A percentile compares a stretch with the other conserved stretches of the same genome.
Evolutionary conservation across 768 basidiomycete species (phyloP).

Genomic region (Mycena albidolilacea): DNA sequence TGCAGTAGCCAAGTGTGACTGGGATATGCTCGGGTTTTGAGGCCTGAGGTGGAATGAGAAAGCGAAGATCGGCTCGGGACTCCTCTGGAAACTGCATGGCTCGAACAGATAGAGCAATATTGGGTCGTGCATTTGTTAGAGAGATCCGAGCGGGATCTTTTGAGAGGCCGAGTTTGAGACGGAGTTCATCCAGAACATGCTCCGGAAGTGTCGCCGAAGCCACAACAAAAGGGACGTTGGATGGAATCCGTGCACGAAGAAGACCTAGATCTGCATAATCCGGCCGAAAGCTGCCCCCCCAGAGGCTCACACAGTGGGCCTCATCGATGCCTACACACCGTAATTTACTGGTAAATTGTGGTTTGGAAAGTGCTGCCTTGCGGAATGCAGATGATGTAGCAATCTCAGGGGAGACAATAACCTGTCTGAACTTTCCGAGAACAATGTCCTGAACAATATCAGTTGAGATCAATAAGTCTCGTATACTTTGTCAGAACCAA

Average conservation of each 20-base stretch:
- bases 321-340: conserved; percentile 29
- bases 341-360: not conserved
- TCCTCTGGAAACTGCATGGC: conserved; percentile 34
- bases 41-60: conserved; percentile 40
- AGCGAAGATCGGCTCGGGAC: conserved; percentile 44
- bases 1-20: conserved; percentile 43
- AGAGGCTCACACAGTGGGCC: conserved; percentile 32
- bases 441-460: conserved; percentile 16
- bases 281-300: conserved; percentile 38
- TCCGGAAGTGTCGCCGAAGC: conserved; percentile 39
- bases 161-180: conserved; percentile 23
- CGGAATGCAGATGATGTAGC: conserved; percentile 6
- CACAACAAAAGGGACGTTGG: conserved; percentile 32
- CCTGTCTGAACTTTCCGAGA: conserved; percentile 13
- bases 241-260: conserved; percentile 34
- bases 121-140: conserved; percentile 38
- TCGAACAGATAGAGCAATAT: conserved; percentile 46
- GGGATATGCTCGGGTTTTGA: conserved; percentile 36
- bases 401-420: conserved; percentile 20
- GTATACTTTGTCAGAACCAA: conserved; percentile 14
- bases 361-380: conserved; percentile 9
- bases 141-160: conserved; percentile 16
- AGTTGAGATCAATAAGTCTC: not conserved
- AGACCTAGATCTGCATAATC: conserved; percentile 37
- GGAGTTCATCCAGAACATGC: conserved; percentile 35